phyloP scores from a whole-genome alignment of 1,284 basidiomycete species.

The Filobasidium uniguttulatum region DNA sequence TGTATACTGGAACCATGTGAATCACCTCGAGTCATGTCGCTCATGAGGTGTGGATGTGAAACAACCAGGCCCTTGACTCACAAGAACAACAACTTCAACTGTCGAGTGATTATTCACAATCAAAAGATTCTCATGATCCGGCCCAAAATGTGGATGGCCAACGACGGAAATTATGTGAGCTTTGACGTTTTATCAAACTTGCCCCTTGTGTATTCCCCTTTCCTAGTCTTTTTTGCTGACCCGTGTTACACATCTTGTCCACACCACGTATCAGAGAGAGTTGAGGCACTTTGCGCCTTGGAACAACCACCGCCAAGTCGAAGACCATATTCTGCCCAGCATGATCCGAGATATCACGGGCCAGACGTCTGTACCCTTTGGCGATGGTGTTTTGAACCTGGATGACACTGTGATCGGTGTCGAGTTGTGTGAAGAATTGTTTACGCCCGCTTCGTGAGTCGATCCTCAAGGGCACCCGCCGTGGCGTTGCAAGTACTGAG shows the following conservation, averaged over 20 bases:
- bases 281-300: conserved; percentile 93
- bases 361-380: conserved; percentile 88
- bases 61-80: conserved; percentile 90
- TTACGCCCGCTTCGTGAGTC: conserved; percentile 76
- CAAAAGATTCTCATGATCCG: conserved; percentile 80
- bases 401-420: conserved; percentile 91
- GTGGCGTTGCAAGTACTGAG: background rate
- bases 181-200: too few species aligned
- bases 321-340: conserved; percentile 76
- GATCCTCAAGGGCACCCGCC: background rate
- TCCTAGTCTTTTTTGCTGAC: too few species aligned
- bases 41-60: too few species aligned
- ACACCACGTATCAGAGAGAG: conserved; percentile 47
- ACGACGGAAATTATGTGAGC: conserved; percentile 79
- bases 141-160: conserved; percentile 99
- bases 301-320: conserved; percentile 71
- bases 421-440: conserved; percentile 92
- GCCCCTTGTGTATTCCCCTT: too few species aligned
- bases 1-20: conserved; percentile 26
- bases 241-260: background rate
- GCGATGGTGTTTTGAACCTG: conserved; percentile 85
- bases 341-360: conserved; percentile 74
- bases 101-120: conserved; percentile 75
- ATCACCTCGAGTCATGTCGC: background rate
- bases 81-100: conserved; percentile 97